Conservation (phyloP, 2,329 filamentous ascomycete genomes). For the Polychaeton citri region DNA sequence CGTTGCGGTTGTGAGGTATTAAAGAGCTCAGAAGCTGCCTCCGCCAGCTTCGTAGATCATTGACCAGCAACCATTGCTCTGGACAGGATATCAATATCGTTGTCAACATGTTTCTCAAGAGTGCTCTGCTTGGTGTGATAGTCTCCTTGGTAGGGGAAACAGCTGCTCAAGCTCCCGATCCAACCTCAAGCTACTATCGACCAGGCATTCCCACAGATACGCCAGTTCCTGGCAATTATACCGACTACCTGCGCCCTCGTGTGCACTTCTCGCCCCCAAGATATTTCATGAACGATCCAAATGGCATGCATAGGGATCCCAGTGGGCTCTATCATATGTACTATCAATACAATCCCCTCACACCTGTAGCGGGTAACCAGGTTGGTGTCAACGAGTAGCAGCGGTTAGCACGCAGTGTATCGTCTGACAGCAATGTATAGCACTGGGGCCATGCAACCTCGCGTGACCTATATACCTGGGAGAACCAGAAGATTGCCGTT, state of each 20-base stretch:
- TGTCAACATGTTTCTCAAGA: constrained; percentile 3
- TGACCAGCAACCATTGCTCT: too few relatives aligned
- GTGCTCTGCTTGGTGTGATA: constrained; percentile 29
- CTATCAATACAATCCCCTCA: constrained; percentile 48
- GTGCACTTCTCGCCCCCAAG: constrained; percentile 43
- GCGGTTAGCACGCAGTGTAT: too few relatives aligned
- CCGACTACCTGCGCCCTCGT: constrained; percentile 34
- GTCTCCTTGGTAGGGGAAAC: constrained; percentile 6
- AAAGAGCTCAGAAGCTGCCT: too few relatives aligned
- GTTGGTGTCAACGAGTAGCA: too few relatives aligned
- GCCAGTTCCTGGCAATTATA: constrained; percentile 27
- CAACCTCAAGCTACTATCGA: background rate
- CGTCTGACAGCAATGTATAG: too few relatives aligned
- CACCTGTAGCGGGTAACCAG: constrained; percentile 41
- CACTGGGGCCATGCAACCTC: constrained; percentile 41
- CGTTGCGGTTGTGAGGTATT: too few relatives aligned
- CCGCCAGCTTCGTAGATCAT: too few relatives aligned
- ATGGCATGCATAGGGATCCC: constrained; percentile 47
- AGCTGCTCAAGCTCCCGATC: constrained; percentile 7
- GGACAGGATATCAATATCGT: too few relatives aligned
- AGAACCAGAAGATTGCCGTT: constrained; percentile 51
- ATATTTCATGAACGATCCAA: constrained; percentile 49
- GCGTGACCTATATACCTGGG: constrained; percentile 49
- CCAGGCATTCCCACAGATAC: constrained; percentile 20
- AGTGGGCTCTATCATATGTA: constrained; percentile 50